phyloP scores from a whole-genome alignment of 2,329 filamentous ascomycete species.

The Aspergillus fructus region DNA sequence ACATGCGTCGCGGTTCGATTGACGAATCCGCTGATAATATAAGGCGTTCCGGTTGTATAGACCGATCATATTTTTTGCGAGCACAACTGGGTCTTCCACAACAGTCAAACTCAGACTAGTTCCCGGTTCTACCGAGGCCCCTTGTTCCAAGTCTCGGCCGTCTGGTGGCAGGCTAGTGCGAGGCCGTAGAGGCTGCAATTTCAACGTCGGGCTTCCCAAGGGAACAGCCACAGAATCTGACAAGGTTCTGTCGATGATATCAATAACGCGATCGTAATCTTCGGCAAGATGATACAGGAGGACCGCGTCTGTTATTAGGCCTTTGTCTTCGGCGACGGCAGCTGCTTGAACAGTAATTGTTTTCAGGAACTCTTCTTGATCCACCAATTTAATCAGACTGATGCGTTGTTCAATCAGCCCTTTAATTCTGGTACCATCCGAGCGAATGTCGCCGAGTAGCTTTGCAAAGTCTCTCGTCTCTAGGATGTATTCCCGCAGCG shows the following conservation, averaged over 20 bases:
- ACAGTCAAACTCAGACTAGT: constrained; percentile 62
- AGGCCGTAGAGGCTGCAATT: constrained; percentile 77
- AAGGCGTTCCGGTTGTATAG: constrained; percentile 63
- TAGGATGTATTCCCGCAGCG: constrained; percentile 88
- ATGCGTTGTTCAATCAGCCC: constrained; percentile 87
- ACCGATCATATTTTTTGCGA: constrained; percentile 62
- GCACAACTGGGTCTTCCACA: constrained; percentile 64
- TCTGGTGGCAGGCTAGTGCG: constrained; percentile 44
- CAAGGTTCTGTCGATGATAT: constrained; percentile 83
- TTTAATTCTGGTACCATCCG: constrained; percentile 79
- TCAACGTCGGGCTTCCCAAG: constrained; percentile 76
- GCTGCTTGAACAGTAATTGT: constrained; percentile 93
- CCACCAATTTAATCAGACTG: constrained; percentile 73
- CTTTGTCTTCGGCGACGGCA: constrained; percentile 89
- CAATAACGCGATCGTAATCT: constrained; percentile 92
- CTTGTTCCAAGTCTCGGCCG: constrained; percentile 39
- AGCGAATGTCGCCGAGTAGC: constrained; percentile 84
- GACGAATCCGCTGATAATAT: constrained; percentile 60
- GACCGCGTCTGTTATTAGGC: constrained; percentile 88
- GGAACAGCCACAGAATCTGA: constrained; percentile 87
- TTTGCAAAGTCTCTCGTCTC: constrained; percentile 95
- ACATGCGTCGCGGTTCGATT: constrained; percentile 58
- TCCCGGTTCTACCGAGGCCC: constrained; percentile 41
- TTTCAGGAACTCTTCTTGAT: constrained; percentile 80
- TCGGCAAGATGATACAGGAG: constrained; percentile 91